A percentile compares a stretch with the other conserved stretches of the same genome.
Conservation (phyloP, 768 basidiomycete genomes). For the Boletellus ananiceps region DNA sequence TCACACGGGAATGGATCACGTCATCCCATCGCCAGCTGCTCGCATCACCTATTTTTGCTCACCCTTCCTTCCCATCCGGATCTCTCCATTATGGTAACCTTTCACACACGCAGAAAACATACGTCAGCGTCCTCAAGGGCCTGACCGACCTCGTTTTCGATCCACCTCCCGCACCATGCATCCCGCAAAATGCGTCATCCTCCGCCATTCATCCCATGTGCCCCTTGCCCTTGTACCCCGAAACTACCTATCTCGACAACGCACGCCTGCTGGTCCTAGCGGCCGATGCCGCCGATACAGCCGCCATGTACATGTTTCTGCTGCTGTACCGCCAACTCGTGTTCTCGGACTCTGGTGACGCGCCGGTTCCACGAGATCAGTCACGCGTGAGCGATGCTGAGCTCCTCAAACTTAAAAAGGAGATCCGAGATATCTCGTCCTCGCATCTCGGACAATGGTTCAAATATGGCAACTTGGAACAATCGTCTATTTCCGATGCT, state of each 20-base stretch:
- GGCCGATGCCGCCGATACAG: conserved; percentile 70
- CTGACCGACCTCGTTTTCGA: conserved; percentile 64
- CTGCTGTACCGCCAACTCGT: conserved; percentile 76
- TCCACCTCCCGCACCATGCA: conserved; percentile 40
- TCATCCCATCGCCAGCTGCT: conserved; percentile 46
- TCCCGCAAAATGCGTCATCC: conserved; percentile 26
- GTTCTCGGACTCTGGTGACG: conserved; percentile 41
- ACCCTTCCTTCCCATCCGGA: conserved; percentile 41
- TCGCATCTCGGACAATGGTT: conserved; percentile 61
- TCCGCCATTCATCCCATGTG: conserved; percentile 31
- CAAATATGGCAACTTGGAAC: conserved; percentile 27
- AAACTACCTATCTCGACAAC: conserved; percentile 79
- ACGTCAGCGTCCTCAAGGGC: conserved; percentile 53
- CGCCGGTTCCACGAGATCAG: conserved; percentile 27
- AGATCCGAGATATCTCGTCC: conserved; percentile 65
- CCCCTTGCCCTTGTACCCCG: conserved; percentile 52
- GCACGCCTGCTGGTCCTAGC: conserved; percentile 61
- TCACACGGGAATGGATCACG: conserved; percentile 64
- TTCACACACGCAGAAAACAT: conserved; percentile 41
- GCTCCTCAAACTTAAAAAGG: conserved; percentile 60
- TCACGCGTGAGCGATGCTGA: conserved; percentile 48
- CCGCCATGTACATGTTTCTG: conserved; percentile 74
- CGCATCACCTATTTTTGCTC: conserved; percentile 37
- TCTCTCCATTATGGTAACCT: conserved; percentile 42
- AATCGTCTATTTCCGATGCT: conserved; percentile 24